Evolutionary conservation across 148 eudicot genomes (phyloP).

Genomic region (Tetragonia tetragonoides): DNA sequence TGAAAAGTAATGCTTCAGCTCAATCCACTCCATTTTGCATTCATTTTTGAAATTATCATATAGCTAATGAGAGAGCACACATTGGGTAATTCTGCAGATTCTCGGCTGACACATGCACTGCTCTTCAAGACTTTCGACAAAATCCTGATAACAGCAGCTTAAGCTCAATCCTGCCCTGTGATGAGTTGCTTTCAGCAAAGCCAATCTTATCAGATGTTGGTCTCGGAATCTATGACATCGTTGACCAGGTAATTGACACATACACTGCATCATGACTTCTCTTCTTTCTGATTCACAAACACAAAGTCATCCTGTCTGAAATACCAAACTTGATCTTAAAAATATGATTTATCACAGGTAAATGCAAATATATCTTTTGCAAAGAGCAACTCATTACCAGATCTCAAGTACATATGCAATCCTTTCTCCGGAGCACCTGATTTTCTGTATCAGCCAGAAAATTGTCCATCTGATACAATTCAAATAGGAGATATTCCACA

Average conservation of each 20-base stretch:
- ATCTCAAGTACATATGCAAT: conserved; percentile 59
- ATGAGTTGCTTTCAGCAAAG: conserved; percentile 56
- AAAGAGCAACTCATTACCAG: conserved; percentile 30
- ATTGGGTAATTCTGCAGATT: conserved; percentile 43
- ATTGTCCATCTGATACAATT: conserved; percentile 50
- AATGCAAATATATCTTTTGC: conserved; percentile 47
- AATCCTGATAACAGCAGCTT: conserved; percentile 71
- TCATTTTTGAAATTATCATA: neutral
- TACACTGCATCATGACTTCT: neutral
- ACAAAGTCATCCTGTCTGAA: neutral
- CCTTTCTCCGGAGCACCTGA: conserved; percentile 79
- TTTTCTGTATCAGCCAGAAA: conserved; percentile 49
- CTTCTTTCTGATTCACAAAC: neutral
- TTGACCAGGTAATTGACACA: conserved; percentile 41
- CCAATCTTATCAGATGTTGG: conserved; percentile 49
- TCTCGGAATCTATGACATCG: conserved; percentile 45
- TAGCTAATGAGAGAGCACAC: neutral
- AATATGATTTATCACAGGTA: conserved; percentile 39
- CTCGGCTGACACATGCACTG: conserved; percentile 63
- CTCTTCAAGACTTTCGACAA: conserved; percentile 53
- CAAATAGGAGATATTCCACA: conserved; percentile 61
- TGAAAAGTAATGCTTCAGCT: conserved; percentile 40
- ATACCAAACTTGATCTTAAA: neutral
- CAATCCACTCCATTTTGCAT: neutral
- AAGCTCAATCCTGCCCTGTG: conserved; percentile 74